A percentile compares a stretch with the other conserved stretches of the same genome.
phyloP scores from a whole-genome alignment of 441 rosid species.

The Macaranga tanarius region DNA sequence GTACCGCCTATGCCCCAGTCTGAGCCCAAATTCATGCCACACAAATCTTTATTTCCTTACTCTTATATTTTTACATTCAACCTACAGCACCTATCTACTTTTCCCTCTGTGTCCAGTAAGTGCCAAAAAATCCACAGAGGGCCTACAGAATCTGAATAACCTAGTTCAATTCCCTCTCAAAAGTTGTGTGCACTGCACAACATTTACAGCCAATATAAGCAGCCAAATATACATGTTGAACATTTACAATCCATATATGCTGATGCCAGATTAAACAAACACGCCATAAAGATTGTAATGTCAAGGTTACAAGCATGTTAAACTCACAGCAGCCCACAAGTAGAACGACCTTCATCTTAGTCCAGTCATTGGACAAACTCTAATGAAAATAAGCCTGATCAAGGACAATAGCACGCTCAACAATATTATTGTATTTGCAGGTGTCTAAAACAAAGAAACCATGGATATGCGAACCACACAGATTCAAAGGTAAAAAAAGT shows the following conservation, averaged over 20 bases:
- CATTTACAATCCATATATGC: neutral
- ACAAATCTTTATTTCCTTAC: neutral
- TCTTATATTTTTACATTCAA: neutral
- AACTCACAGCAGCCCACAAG: neutral
- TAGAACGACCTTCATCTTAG: neutral
- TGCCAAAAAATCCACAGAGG: neutral
- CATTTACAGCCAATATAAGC: neutral
- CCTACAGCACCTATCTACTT: slow-evolving; percentile 9
- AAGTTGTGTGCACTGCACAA: neutral
- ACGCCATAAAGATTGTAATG: neutral
- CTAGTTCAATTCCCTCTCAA: neutral
- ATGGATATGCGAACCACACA: neutral
- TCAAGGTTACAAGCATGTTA: slow-evolving; percentile 2
- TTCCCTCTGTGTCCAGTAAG: neutral
- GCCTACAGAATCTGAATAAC: neutral
- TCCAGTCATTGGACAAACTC: slow-evolving; percentile 3
- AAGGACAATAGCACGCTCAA: neutral
- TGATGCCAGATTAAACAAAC: neutral
- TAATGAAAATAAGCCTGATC: neutral
- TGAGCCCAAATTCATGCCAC: slow-evolving; percentile 8
- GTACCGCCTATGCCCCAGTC: neutral
- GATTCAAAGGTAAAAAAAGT: neutral
- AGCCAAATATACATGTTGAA: neutral
- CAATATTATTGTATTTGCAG: neutral
- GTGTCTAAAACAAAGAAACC: neutral